Conservation (phyloP, 208 protist genomes). For the Lotmaria passim region DNA sequence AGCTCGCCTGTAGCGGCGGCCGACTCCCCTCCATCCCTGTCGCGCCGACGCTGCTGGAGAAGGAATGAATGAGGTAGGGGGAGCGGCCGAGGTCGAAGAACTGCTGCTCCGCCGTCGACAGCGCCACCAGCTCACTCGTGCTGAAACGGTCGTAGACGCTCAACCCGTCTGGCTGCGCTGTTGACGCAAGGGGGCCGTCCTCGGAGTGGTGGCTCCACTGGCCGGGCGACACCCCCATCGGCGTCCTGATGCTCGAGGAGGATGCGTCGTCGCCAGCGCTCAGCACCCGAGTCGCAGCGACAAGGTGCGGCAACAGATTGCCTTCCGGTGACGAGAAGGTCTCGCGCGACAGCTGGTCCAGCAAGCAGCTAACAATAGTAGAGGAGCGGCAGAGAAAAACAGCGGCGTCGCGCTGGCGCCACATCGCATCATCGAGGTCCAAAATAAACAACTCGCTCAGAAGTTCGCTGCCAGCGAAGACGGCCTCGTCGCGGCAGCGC, state of each 20-base stretch:
- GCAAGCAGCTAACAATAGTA: conserved; percentile 15
- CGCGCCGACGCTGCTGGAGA: conserved; percentile 9
- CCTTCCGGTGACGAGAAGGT: conserved; percentile 17
- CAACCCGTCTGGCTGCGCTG: conserved; percentile 3
- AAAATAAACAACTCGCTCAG: conserved; percentile 41
- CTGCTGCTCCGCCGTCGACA: conserved; percentile 38
- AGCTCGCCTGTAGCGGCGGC: conserved; percentile 16
- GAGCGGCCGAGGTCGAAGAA: conserved; percentile 30
- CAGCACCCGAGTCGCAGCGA: conserved; percentile 22
- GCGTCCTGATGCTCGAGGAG: conserved; percentile 17
- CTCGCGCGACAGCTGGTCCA: conserved; percentile 22
- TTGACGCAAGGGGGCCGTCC: conserved; percentile 10
- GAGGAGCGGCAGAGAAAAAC: conserved; percentile 14
- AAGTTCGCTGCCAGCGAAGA: conserved; percentile 35
- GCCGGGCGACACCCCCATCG: conserved; percentile 14
- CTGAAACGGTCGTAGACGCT: conserved; percentile 33
- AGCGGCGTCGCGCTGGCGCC: conserved; percentile 20
- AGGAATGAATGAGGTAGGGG: conserved; percentile 6
- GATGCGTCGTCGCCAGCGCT: conserved; percentile 22
- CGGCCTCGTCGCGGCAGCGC: conserved; percentile 30
- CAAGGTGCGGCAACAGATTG: conserved; percentile 24
- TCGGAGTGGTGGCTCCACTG: conserved; percentile 20
- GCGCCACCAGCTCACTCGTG: conserved; percentile 35
- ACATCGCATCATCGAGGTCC: conserved; percentile 51
- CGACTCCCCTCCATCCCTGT: conserved; percentile 24